Conservation (phyloP, 345 rosid genomes). For the Pugionium dolabratum region DNA sequence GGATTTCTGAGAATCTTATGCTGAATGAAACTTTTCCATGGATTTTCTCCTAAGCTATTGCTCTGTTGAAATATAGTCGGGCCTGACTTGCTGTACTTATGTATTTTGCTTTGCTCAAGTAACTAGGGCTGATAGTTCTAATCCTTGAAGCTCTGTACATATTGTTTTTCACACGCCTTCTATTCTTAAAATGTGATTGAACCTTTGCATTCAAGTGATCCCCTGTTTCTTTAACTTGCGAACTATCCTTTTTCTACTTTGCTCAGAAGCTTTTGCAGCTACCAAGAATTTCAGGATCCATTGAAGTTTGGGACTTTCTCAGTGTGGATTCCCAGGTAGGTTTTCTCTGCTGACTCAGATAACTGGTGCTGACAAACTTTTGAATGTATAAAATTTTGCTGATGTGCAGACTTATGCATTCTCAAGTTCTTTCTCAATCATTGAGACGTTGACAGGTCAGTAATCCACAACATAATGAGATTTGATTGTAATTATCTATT, state of each 20-base stretch:
- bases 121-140: constrained; percentile 23
- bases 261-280: constrained; percentile 83
- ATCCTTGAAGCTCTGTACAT: constrained; percentile 22
- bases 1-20: constrained; percentile 18
- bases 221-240: constrained; percentile 20
- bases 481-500: constrained; percentile 2
- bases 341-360: constrained; percentile 22
- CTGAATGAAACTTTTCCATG: constrained; percentile 7
- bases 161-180: constrained; percentile 17
- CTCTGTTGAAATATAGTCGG: constrained; percentile 20
- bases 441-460: constrained; percentile 88
- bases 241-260: constrained; percentile 30
- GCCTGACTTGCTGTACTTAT: constrained; percentile 22
- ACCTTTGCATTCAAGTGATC: constrained; percentile 26
- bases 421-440: constrained; percentile 89
- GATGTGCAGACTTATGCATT: constrained; percentile 86
- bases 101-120: constrained; percentile 1
- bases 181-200: constrained; percentile 18
- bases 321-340: constrained; percentile 97
- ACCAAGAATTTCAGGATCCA: constrained; percentile 89
- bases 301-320: constrained; percentile 99
- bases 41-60: constrained; percentile 6
- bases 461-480: constrained; percentile 25
- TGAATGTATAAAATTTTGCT: constrained; percentile 27
- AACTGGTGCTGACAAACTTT: constrained; percentile 9